phyloP scores from a whole-genome alignment of 805 yeast species.

The Clavispora asparagi region DNA sequence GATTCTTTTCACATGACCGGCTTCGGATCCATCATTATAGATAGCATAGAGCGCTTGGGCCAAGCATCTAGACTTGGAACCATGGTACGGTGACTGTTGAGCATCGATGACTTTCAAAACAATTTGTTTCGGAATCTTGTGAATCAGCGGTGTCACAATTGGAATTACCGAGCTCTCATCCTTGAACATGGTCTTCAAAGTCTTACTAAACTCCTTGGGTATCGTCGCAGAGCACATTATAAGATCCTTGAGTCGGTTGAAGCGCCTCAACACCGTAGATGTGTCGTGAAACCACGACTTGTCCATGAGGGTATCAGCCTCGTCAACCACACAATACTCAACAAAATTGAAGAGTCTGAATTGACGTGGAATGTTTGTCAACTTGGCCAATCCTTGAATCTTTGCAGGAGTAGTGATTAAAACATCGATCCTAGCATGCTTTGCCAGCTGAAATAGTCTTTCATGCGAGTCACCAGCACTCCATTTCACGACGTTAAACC shows the following conservation, averaged over 20 bases:
- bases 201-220: slow-evolving; percentile 67
- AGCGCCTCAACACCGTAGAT: slow-evolving; percentile 47
- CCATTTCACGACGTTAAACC: slow-evolving; percentile 53
- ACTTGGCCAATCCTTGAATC: slow-evolving; percentile 39
- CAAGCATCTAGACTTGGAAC: slow-evolving; percentile 76
- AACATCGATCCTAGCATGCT: slow-evolving; percentile 57
- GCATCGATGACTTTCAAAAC: slow-evolving; percentile 75
- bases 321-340: slow-evolving; percentile 72
- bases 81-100: slow-evolving; percentile 70
- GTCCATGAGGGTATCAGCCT: slow-evolving; percentile 90
- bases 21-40: slow-evolving; percentile 76
- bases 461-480: slow-evolving; percentile 53
- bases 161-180: slow-evolving; percentile 43
- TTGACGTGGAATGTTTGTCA: slow-evolving; percentile 25
- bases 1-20: slow-evolving; percentile 69
- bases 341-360: slow-evolving; percentile 41
- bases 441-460: slow-evolving; percentile 42
- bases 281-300: slow-evolving; percentile 70
- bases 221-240: slow-evolving; percentile 88
- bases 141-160: slow-evolving; percentile 76
- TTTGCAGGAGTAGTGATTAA: slow-evolving; percentile 84
- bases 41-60: slow-evolving; percentile 88
- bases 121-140: slow-evolving; percentile 73
- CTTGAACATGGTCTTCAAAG: slow-evolving; percentile 59
- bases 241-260: slow-evolving; percentile 51